These are phyloP conservation scores for Eragrostis nindensis DNA, from an alignment of 176 grass and related monocot species.

Conservation along the genomic window DNA sequence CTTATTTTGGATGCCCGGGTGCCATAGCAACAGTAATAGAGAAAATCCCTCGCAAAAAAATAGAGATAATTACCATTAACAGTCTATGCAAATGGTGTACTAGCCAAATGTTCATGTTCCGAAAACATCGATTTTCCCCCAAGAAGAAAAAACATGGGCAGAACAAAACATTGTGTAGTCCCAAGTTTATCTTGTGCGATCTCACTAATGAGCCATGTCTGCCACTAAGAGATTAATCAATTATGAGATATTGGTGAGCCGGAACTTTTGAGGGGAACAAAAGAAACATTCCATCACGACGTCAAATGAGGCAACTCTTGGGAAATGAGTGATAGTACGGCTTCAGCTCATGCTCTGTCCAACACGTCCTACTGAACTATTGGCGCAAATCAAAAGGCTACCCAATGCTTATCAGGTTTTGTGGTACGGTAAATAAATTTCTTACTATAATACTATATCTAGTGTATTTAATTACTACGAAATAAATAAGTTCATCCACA, in stretches of 20 bases:
- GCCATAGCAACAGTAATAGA: no score
- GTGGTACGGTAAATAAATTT: neutral
- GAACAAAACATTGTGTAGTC: neutral
- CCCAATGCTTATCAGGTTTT: conserved; percentile 2
- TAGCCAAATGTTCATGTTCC: neutral
- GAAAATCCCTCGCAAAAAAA: no score
- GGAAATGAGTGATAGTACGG: conserved; percentile 28
- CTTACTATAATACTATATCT: neutral
- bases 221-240: conserved; percentile 25
- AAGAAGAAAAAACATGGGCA: neutral
- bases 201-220: conserved; percentile 40
- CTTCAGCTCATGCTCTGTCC: conserved; percentile 7
- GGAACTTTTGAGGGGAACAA: conserved; percentile 27
- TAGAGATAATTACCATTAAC: no score
- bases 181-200: conserved; percentile 36
- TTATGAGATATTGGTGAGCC: neutral
- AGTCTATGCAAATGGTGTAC: neutral
- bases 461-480: no score
- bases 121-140: neutral
- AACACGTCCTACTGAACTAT: neutral
- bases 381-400: conserved; percentile 12
- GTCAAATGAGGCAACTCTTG: conserved; percentile 36
- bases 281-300: conserved; percentile 28
- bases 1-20: no score
- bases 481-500: no score